Evolutionary conservation across 2,329 filamentous ascomycete genomes (phyloP), one percentile per base, ranked within the genome.

Genomic region (Pseudopithomyces chartarum): DNA sequence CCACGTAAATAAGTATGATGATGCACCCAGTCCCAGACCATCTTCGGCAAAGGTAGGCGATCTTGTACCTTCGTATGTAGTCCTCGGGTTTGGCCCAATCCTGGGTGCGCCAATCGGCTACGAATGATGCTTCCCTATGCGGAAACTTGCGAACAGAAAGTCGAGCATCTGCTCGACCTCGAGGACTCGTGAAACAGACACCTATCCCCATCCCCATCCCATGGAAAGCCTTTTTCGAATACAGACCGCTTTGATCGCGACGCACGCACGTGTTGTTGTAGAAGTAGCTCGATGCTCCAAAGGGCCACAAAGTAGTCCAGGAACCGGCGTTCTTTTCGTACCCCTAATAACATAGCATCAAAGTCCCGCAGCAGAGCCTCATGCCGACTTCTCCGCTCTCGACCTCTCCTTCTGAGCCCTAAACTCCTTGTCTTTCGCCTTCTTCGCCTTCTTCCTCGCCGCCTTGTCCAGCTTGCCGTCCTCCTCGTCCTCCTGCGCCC

Each of bases 391-490:
- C 39, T 65, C 58, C 29, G 65, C 63, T 58, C 61, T 69, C 64
- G 70, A 63, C 56, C 73, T 65, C 52, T 70, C 70, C 34, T 69
- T 73, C 40, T 78, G 68, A 38, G 61, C 64, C 67, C 74, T 75
- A 68, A 81, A 74, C 48, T 79, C 79, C 64, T 78, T 74, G 55
- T 77, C 76, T 65, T 80, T 78, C 66, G 81, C 79, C 70, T 84
- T 85, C 79, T 87, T 87, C 57, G 76, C 79, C 61, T 76, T 77
- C 73, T 83, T 85, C 59, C 82, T 77, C 53, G 82, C 80, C 60
- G 82, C 82, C 69, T 82, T 83, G 59, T 84, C 81, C 47, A 78
- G 60, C 46, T 71, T 67, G 11, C 57, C 62, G 64, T 40, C 52
- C 53, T 40, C 52, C 53, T 61, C 52, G 22, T 63, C 57, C 19